Evolutionary conservation across 306 rosid genomes (phyloP).

Genomic region (Calophaca sinica): DNA sequence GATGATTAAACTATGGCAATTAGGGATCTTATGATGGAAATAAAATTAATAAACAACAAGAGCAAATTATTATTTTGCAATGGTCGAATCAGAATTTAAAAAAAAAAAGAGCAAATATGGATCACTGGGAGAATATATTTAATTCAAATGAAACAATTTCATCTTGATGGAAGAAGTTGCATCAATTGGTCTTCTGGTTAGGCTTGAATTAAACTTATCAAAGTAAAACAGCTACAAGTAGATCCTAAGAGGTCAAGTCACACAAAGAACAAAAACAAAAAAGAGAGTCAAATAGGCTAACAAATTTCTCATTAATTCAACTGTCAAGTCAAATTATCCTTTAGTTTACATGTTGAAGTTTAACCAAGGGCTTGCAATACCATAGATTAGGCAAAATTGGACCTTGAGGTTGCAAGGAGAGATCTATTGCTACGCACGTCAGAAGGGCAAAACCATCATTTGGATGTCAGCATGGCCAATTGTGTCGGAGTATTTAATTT

Average conservation of each 20-base stretch:
- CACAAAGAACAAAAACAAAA: slow-evolving; percentile 29
- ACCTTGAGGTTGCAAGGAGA: no score
- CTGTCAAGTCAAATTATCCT: slow-evolving; percentile 20
- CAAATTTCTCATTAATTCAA: slow-evolving; percentile 4
- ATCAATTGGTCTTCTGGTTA: slow-evolving; percentile 56
- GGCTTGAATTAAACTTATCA: slow-evolving; percentile 82
- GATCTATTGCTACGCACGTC: no score
- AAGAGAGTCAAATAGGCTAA: slow-evolving; percentile 23
- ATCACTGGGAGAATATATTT: slow-evolving; percentile 56
- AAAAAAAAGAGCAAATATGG: slow-evolving; percentile 6
- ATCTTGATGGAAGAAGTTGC: slow-evolving; percentile 72
- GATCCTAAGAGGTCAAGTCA: slow-evolving; percentile 59
- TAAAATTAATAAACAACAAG: slow-evolving; percentile 34
- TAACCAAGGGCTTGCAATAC: slow-evolving; percentile 24
- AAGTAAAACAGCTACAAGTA: slow-evolving; percentile 80
- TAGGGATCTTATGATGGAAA: slow-evolving; percentile 7
- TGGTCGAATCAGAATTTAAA: slow-evolving; percentile 24
- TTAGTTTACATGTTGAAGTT: neutral
- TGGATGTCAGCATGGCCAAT: no score
- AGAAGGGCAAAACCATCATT: no score
- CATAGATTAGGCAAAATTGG: neutral
- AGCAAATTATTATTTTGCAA: slow-evolving; percentile 13
- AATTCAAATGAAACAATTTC: slow-evolving; percentile 78
- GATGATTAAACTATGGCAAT: neutral
- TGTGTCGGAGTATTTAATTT: no score